These are phyloP conservation scores for Rhodotorula mucilaginosa DNA, from an alignment of 1,284 basidiomycete species.

Conservation along the genomic window DNA sequence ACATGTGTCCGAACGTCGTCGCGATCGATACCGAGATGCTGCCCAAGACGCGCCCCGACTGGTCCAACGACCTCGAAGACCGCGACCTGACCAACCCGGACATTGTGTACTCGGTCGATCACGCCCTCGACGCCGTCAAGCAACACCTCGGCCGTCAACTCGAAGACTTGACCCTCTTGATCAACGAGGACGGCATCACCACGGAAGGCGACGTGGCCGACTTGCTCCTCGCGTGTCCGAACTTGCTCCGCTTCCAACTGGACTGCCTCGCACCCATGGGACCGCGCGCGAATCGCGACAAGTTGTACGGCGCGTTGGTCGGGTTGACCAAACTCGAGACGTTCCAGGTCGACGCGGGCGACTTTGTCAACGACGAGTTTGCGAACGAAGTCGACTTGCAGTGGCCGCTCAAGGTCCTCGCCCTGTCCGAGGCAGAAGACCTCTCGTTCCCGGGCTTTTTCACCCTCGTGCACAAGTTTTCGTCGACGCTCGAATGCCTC, in stretches of 20 bases:
- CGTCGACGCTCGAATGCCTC: constrained; percentile 22
- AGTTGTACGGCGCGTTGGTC: constrained; percentile 11
- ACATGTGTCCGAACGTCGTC: constrained; percentile 8
- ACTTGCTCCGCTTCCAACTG: constrained; percentile 21
- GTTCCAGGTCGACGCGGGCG: constrained; percentile 5
- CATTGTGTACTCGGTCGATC: constrained; percentile 14
- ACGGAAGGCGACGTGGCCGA: constrained; percentile 18
- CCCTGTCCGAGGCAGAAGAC: constrained; percentile 22
- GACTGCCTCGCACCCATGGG: constrained; percentile 8
- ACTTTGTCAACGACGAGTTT: constrained; percentile 25
- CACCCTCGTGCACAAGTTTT: constrained; percentile 25
- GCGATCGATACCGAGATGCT: constrained; percentile 20
- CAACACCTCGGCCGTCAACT: constrained; percentile 4
- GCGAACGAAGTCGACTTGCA: constrained; percentile 3
- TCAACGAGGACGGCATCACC: constrained; percentile 18
- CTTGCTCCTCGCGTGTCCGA: constrained; percentile 15
- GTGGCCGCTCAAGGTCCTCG: constrained; percentile 23
- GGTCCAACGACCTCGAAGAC: constrained; percentile 2
- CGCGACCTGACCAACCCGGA: background rate
- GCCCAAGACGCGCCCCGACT: constrained; percentile 4
- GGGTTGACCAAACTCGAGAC: constrained; percentile 13
- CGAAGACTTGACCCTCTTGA: constrained; percentile 13
- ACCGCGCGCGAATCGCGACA: background rate
- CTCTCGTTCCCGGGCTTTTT: constrained; percentile 25
- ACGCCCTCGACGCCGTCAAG: constrained; percentile 12